Base-by-base conservation (phyloP, 805 yeast species). In the Dipodascus albidus region DNA sequence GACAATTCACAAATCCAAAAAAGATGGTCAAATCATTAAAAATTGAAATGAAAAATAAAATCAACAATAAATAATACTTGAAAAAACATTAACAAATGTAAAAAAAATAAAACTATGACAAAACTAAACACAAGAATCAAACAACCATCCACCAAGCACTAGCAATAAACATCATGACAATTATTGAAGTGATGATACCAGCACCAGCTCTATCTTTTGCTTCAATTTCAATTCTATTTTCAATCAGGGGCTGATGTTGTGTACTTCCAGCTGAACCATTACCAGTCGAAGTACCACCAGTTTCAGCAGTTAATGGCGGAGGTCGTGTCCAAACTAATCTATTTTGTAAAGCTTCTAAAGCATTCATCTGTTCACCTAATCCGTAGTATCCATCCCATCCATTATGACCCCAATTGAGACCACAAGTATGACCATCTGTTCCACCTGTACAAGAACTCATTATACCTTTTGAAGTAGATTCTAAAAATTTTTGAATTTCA, bases 151-250 rank as follows among this genome's bases (percentile, higher is more conserved):
- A 89, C 33, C 81, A 72, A 31, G 85, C 76, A 22, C 89, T 81
- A 38, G 82, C 88, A 20, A 82, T 64, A 22, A 88, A 60, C 2
- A 75, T 64, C 1, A 79, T 78, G 58, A 87, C 66, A 1, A 85
- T 81, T 3, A 87, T 67, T 0, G 90, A 95, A 0, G 99, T 91
- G 47, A 87, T 67, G 21, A 90, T 72, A 50, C 95, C 95, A 1
- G 97, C 96, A 50, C 98, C 98, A 1, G 88, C 96, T 61, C 76
- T 78, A 64, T 87, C 96, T 55, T 78, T 80, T 0, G 72, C 66
- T 0, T 80, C 72, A 48, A 89, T 79, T 0, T 66, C 69, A 21
- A 60, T 54, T 3, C 53, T 51, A 50, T 65, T 65, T 3, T 55
- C 57, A 2, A 62, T 53, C 33, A 60, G 58, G 44, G 57, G 50